These are phyloP conservation scores for Ceratocystis alfenasii DNA, from an alignment of 2,329 filamentous ascomycete genomes.

Conservation along the genomic window DNA sequence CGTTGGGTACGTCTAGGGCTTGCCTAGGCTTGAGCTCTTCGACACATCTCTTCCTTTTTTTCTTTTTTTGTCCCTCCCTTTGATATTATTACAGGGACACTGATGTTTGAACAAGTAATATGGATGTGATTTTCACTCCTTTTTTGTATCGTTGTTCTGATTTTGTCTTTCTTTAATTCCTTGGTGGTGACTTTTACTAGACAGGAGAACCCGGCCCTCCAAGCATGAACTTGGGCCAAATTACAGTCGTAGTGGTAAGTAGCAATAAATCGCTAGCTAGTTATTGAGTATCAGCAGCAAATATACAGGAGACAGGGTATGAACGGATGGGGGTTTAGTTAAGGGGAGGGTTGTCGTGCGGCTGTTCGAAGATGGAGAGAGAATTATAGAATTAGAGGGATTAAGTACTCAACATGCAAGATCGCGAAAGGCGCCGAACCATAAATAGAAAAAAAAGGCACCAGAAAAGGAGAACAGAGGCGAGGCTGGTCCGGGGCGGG, in stretches of 20 bases:
- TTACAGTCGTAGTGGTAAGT: slow-evolving; percentile 1
- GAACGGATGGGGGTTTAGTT: not conserved
- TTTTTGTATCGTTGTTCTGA: not conserved
- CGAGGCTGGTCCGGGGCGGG: not conserved
- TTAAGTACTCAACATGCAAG: not conserved
- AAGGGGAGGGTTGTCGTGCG: not conserved
- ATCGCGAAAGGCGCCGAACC: not conserved
- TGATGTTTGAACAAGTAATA: not conserved
- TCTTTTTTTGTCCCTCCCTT: not conserved
- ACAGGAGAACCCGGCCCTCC: slow-evolving; percentile 9
- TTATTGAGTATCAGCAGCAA: not conserved
- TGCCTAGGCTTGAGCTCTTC: no score
- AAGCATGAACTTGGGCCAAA: slow-evolving; percentile 11
- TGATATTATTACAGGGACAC: not conserved
- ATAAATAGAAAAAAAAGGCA: not conserved
- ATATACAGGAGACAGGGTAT: not conserved
- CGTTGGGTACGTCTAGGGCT: not conserved
- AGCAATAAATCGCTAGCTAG: not conserved
- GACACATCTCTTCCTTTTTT: not conserved
- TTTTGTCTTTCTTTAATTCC: not conserved
- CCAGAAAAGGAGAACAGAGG: not conserved
- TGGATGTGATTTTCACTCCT: not conserved
- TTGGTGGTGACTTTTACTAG: not conserved
- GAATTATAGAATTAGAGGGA: not conserved
- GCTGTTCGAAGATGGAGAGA: not conserved